Evolutionary conservation across 2,329 filamentous ascomycete genomes (phyloP), one percentile per base, ranked within the genome.

Genomic region (Pleurostoma richardsiae): DNA sequence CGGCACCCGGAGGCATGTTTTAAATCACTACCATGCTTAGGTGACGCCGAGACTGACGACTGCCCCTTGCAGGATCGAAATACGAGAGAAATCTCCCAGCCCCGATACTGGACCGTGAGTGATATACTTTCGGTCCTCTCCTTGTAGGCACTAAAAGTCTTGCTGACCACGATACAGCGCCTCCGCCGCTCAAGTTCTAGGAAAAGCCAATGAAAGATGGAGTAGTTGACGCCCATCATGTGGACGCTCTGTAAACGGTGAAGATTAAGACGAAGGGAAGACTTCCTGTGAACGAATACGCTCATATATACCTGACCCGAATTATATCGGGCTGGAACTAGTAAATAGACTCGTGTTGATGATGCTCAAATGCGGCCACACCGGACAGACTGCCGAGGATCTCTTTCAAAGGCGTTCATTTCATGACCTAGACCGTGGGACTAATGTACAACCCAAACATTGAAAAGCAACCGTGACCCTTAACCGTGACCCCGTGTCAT

Each of bases 11-110:
- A 78, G 94, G 92, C 94, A 74, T 54, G 79, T 44, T n/a, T 27
- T 33, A 4, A 19, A 11, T 3, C 28, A 19, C 26, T 38, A 11
- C 19, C 30, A 10, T 39, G 8, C 41, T 40, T 10, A 29, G 19
- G 30, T 19, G 26, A 27, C 5, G 10, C 19, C 41, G 26, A 29
- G 27, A 28, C 36, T 29, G 33, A 8, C 10, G 47, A 44, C 49
- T 50, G 43, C 45, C 53, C 42, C 47, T 51, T 50, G 41, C 56
- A 95, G 90, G 90, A 56, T 96, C 90, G 54, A 97, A 97, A 78
- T 97, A 87, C 69, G 94, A 97, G 72, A 82, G 94, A 66, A 99
- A 99, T 69, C 67, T 97, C 46, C 88, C 90, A 31, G 79, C 82
- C 48, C 90, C 85, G 31, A 83, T 85, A 56, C 74, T 95, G 49